Base-by-base conservation (phyloP, 2,329 filamentous ascomycete species). In the Aspergillus vadensis region DNA sequence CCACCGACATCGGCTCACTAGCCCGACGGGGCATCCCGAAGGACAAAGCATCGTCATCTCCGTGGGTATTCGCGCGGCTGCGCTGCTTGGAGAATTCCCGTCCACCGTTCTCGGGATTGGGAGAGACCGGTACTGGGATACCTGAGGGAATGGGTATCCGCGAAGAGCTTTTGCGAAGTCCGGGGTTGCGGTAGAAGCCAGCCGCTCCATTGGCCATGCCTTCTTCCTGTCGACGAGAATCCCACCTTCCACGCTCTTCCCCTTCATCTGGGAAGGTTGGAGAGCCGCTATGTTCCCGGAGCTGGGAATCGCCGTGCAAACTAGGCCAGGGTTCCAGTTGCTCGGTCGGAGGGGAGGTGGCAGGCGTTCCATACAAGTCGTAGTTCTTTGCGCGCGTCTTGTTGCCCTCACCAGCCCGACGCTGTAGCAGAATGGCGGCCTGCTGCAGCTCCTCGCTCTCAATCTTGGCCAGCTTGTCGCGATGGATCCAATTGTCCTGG, bases 131-230 rank as follows among this genome's bases (percentile, higher is more conserved):
- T 19, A 87, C 84, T 2, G 91, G 90, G 72, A 91, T 97, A 14
- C 85, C 81, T 69, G 91, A 93, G 30, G 92, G 88, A 39, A 98
- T 83, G 1, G 95, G 95, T 72, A 99, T 97, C 57, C 91, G 88
- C 48, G 94, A 97, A 3, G 85, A 80, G 78, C 85, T 79, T 81
- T 85, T 77, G 83, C 89, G 70, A 74, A 83, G 65, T 73, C 79
- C 66, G 68, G 84, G 77, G 77, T 85, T 70, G 78, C 76, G 67
- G 79, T 71, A 85, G 76, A 73, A 85, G 82, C 68, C 86, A 80
- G 48, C 71, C 9, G 74, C 65, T 44, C 57, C 61, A 66, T 72
- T 87, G 66, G 80, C 78, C 25, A 89, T 88, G 63, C 91, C 89
- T 72, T 97, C 92, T 67, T 93, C 91, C 2, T 91, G 89, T 19